Evolutionary conservation across 331 rosid genomes (phyloP).

Genomic region (Prunus yedoensis): DNA sequence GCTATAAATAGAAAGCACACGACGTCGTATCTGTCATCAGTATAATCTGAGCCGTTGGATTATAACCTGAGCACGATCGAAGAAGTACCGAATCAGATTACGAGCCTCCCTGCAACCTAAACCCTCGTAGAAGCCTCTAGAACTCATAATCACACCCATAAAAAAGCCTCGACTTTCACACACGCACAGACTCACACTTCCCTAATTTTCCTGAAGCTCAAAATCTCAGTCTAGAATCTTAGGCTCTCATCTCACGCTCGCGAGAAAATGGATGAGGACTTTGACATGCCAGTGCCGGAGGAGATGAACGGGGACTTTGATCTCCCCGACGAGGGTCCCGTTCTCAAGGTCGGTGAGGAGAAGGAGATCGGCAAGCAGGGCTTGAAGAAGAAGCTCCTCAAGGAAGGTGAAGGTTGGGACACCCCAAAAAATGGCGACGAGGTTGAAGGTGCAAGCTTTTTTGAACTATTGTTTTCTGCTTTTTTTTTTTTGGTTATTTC

Average conservation of each 20-base stretch:
- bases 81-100: not conserved
- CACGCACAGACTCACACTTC: not conserved
- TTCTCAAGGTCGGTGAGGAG: constrained; percentile 82
- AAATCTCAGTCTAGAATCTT: not conserved
- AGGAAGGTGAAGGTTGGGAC: constrained; percentile 75
- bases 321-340: constrained; percentile 42
- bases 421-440: constrained; percentile 87
- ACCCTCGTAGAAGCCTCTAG: constrained; percentile 41
- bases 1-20: not conserved
- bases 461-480: not conserved
- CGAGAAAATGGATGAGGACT: constrained; percentile 62
- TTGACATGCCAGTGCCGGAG: constrained; percentile 53
- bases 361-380: constrained; percentile 75
- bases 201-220: not conserved
- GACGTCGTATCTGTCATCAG: not conserved
- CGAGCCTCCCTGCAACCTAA: not conserved
- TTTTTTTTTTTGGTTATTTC: not conserved
- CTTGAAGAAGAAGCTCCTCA: constrained; percentile 86
- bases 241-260: not conserved
- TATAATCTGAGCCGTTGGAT: constrained; percentile 15
- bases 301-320: constrained; percentile 73
- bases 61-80: not conserved
- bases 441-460: constrained; percentile 61
- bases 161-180: not conserved
- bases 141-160: constrained; percentile 4